Evolutionary conservation across 2,329 filamentous ascomycete genomes (phyloP), one percentile per base, ranked within the genome.

Genomic region (Chaetomiaceae sp.): DNA sequence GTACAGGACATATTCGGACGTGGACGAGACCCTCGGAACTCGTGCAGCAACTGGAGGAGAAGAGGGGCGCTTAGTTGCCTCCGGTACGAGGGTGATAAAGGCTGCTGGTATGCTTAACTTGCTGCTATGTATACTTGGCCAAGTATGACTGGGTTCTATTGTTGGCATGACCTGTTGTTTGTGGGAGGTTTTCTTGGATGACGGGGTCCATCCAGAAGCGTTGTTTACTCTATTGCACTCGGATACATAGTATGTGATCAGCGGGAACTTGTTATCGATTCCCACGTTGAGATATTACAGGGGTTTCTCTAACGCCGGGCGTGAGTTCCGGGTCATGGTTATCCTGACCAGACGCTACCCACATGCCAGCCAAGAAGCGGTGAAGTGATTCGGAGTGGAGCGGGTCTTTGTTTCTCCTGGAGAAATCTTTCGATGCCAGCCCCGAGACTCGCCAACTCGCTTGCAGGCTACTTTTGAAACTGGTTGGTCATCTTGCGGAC

Each of bases 21-120:
- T 75, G 73, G 73, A 70, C 55, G 37, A 65, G 73, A 16, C 73
- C 73, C 10, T 69, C 69, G 4, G 72, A 74, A 57, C 63, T 66
- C 29, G 65, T 65, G 34, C 64, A 65, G 23, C 54, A 57, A 47
- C 16, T 53, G 33, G 58, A 55, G 36, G 56, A 56, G 42, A 43
- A 55, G 23, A 16, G 13, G 21, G 23, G 18, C 20, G 30, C 16
- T 30, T 49, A 21, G 34, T 18, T 32, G n/a, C n/a, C n/a, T n/a
- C n/a, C n/a, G n/a, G n/a, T n/a, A n/a, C n/a, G n/a, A n/a, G n/a
- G n/a, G n/a, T n/a, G n/a, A n/a, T n/a, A n/a, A n/a, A n/a, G n/a
- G n/a, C n/a, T n/a, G n/a, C n/a, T n/a, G n/a, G n/a, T n/a, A n/a
- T n/a, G n/a, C n/a, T 20, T 36, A 7, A 16, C n/a, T 36, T 5